Conservation (phyloP, 352 stramenopile species). For the Globisporangium lucens region DNA sequence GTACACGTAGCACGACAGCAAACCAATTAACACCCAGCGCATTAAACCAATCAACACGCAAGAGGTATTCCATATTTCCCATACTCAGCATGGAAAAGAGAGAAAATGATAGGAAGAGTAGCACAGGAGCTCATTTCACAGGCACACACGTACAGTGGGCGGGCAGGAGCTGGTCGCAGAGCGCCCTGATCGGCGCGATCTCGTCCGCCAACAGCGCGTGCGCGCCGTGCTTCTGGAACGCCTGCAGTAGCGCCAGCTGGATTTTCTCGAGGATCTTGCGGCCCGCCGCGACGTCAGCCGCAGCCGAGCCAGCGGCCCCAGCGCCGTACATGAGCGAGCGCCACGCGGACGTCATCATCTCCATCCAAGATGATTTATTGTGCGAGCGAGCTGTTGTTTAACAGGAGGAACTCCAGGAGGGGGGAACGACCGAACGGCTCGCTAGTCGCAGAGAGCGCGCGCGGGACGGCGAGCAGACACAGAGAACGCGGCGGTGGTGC, state of each 20-base stretch:
- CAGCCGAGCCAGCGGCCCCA: not conserved
- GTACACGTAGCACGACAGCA: not conserved
- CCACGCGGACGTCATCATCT: slow-evolving; percentile 47
- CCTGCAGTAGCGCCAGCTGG: slow-evolving; percentile 38
- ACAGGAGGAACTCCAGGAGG: not conserved
- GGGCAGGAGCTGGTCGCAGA: slow-evolving; percentile 67
- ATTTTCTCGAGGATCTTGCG: slow-evolving; percentile 48
- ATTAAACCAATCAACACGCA: not conserved
- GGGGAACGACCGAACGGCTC: not conserved
- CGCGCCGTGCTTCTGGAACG: slow-evolving; percentile 32
- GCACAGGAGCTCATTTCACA: too few species aligned
- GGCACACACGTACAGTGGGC: slow-evolving; percentile 48
- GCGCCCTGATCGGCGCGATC: slow-evolving; percentile 57
- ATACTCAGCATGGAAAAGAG: not conserved
- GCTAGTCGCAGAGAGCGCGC: not conserved
- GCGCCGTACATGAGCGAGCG: slow-evolving; percentile 32
- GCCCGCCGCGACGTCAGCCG: slow-evolving; percentile 27
- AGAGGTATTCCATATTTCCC: not conserved
- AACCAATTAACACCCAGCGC: slow-evolving; percentile 5
- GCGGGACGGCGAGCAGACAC: too few species aligned
- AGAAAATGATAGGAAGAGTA: not conserved
- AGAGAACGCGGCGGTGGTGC: not conserved
- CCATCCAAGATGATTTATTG: slow-evolving; percentile 22
- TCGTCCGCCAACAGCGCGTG: slow-evolving; percentile 50
- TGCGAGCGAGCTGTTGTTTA: not conserved